Conservation (phyloP, 768 basidiomycete species). For the Cubamyces sp. region DNA sequence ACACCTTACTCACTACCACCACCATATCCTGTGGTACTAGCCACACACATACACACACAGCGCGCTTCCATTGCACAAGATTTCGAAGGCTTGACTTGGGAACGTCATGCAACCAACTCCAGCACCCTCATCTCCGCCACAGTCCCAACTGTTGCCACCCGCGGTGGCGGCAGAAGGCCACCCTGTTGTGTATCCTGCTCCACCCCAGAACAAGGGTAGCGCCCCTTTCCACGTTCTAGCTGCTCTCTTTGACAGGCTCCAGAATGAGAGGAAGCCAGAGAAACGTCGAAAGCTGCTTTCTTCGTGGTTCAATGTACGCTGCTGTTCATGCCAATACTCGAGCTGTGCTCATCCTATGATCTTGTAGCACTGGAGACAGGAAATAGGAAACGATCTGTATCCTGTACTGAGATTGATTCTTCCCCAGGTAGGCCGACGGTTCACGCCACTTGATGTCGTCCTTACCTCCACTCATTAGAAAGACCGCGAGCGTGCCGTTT, state of each 20-base stretch:
- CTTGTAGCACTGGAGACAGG: conserved; percentile 80
- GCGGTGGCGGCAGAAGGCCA: conserved; percentile 28
- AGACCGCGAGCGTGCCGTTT: conserved; percentile 90
- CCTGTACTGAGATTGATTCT: conserved; percentile 88
- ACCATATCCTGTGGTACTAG: neutral
- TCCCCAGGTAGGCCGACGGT: conserved; percentile 61
- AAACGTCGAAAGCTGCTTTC: conserved; percentile 69
- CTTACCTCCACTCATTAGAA: conserved; percentile 55
- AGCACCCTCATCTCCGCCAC: conserved; percentile 60
- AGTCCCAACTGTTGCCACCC: conserved; percentile 42
- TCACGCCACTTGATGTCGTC: neutral
- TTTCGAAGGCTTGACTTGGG: neutral
- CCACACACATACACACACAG: too few species aligned
- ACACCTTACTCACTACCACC: neutral
- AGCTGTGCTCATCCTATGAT: neutral
- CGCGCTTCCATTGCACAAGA: neutral
- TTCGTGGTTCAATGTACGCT: conserved; percentile 76
- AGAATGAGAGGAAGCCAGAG: conserved; percentile 73
- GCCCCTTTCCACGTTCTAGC: conserved; percentile 72
- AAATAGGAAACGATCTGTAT: conserved; percentile 87
- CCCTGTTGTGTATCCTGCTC: conserved; percentile 45
- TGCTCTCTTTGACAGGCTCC: conserved; percentile 75
- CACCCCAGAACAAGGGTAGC: conserved; percentile 68
- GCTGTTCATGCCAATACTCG: too few species aligned
- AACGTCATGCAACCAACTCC: conserved; percentile 50